Evolutionary conservation across 2,329 filamentous ascomycete species (phyloP).

Genomic region (Karstenula rhodostoma): DNA sequence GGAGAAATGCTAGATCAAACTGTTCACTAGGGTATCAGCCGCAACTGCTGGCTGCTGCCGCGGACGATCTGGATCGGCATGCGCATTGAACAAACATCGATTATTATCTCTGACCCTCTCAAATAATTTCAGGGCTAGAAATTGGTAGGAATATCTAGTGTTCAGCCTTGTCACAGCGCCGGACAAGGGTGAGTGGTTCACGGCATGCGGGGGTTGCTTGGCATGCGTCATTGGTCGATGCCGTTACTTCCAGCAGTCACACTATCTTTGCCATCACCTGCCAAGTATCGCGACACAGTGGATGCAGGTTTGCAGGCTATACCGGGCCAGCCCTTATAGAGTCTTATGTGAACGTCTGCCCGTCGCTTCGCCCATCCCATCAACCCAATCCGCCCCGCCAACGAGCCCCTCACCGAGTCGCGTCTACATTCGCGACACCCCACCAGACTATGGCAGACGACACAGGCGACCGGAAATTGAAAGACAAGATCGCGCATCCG

Average conservation of each 20-base stretch:
- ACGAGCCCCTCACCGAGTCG: neutral
- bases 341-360: conserved; percentile 15
- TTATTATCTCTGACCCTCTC: neutral
- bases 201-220: conserved; percentile 17
- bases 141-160: neutral
- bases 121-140: neutral
- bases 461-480: conserved; percentile 32
- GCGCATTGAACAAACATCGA: neutral
- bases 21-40: neutral
- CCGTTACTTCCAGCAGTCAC: conserved; percentile 1
- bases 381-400: neutral
- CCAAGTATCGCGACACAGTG: conserved; percentile 7
- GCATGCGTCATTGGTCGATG: conserved; percentile 20
- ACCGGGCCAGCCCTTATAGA: conserved; percentile 10
- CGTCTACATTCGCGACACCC: neutral
- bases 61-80: neutral
- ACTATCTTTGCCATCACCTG: conserved; percentile 3
- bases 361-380: neutral
- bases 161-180: neutral
- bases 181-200: conserved; percentile 3
- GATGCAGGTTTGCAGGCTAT: conserved; percentile 7
- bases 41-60: neutral
- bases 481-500: conserved; percentile 50
- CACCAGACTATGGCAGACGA: conserved; percentile 20
- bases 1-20: conserved; percentile 1